Conservation (phyloP, 768 basidiomycete species). For the Lactarius pseudohatsudake region DNA sequence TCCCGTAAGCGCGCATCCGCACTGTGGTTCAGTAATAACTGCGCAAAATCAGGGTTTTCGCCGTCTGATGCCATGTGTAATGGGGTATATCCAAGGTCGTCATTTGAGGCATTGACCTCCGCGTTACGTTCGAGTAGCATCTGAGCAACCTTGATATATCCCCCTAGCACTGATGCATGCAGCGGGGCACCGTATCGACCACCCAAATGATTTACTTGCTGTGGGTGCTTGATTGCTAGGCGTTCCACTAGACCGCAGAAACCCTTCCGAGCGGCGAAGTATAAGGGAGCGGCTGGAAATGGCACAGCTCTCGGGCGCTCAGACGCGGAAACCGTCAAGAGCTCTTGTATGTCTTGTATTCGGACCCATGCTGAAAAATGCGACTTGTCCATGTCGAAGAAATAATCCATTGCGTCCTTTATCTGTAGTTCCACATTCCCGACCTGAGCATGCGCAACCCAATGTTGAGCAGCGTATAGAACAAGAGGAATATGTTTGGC, state of each 20-base stretch:
- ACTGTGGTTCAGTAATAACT: not conserved
- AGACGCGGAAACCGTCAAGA: not conserved
- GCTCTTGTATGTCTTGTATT: not conserved
- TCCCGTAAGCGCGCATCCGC: not conserved
- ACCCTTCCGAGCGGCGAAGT: not conserved
- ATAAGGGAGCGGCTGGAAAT: not conserved
- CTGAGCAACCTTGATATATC: not conserved
- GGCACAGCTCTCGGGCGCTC: not conserved
- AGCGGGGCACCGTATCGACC: not conserved
- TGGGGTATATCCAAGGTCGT: no score
- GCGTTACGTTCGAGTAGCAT: not conserved
- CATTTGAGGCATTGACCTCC: not conserved
- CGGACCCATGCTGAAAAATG: not conserved
- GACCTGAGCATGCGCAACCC: not conserved
- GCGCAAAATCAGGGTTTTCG: no score
- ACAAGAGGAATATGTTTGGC: not conserved
- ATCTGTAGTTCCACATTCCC: not conserved
- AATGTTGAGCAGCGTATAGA: not conserved
- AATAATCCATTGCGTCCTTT: not conserved
- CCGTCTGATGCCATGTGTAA: no score
- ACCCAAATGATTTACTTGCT: not conserved
- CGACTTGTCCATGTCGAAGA: not conserved
- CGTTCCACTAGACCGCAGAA: not conserved
- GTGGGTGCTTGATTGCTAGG: not conserved
- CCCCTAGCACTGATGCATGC: not conserved